Percentiles rank a stretch among this genome's conserved stretches.
These are phyloP conservation scores for Xylariales sp. DNA, from an alignment of 2,329 filamentous ascomycete species.

Conservation along the genomic window DNA sequence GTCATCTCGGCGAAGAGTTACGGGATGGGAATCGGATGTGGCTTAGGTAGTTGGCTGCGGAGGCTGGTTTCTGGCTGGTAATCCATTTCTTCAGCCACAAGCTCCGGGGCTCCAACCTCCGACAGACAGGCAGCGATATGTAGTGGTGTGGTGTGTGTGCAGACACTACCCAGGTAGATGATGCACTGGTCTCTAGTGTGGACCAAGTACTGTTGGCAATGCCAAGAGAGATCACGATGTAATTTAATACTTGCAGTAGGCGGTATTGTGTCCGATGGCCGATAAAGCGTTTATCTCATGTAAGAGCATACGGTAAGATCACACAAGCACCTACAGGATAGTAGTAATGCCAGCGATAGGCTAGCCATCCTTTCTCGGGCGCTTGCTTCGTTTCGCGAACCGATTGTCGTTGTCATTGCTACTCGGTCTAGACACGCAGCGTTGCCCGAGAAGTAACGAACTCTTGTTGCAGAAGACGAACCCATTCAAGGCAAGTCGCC, in stretches of 20 bases:
- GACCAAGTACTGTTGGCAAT: background rate
- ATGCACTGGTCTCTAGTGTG: background rate
- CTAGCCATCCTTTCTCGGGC: background rate
- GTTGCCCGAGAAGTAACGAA: background rate
- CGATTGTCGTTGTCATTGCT: background rate
- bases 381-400: slow-evolving; percentile 11
- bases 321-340: too few species aligned
- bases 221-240: background rate
- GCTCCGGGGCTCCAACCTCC: background rate
- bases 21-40: background rate
- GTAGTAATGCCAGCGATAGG: background rate
- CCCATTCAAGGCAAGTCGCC: background rate
- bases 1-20: background rate
- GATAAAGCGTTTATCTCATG: slow-evolving; percentile 7
- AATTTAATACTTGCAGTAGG: background rate
- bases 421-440: too few species aligned
- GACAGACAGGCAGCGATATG: too few species aligned
- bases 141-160: too few species aligned
- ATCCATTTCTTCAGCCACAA: background rate
- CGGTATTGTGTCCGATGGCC: background rate
- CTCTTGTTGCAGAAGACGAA: background rate
- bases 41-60: background rate
- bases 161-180: too few species aligned
- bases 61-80: background rate
- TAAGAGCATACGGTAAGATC: background rate